phyloP scores from a whole-genome alignment of 108 stramenopile species.

The Poteriospumella lacustris region DNA sequence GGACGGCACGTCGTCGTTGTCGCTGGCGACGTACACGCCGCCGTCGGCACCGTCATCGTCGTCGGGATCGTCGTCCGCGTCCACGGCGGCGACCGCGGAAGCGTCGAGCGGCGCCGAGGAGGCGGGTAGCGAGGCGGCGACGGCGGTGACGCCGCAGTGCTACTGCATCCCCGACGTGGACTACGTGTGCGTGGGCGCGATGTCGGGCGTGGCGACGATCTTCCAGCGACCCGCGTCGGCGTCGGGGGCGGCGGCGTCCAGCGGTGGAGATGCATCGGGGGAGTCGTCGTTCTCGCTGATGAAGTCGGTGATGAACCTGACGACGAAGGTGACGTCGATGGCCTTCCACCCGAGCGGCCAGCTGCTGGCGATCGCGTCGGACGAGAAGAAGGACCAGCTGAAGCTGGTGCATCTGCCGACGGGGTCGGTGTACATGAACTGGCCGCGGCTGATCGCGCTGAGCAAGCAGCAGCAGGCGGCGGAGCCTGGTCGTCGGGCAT shows the following conservation, averaged over 20 bases:
- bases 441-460: too few species aligned
- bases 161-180: constrained; percentile 88
- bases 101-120: too few species aligned
- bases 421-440: constrained; percentile 86
- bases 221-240: too few species aligned
- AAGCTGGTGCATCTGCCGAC: constrained; percentile 81
- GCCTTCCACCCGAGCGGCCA: constrained; percentile 82
- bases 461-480: constrained; percentile 58
- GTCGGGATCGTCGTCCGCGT: constrained; percentile 92
- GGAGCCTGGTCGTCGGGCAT: too few species aligned
- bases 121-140: too few species aligned
- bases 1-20: constrained; percentile 77
- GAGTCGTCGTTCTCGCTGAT: constrained; percentile 49
- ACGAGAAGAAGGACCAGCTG: constrained; percentile 71
- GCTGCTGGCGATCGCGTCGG: constrained; percentile 80
- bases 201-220: not conserved
- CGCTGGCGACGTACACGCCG: constrained; percentile 55
- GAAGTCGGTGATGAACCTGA: constrained; percentile 90
- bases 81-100: too few species aligned
- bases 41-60: constrained; percentile 75
- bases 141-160: too few species aligned
- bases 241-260: too few species aligned
- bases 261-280: too few species aligned
- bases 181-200: constrained; percentile 65
- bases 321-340: constrained; percentile 67